Conservation (phyloP, 1,284 basidiomycete genomes). For the Sporisorium reilianum region DNA sequence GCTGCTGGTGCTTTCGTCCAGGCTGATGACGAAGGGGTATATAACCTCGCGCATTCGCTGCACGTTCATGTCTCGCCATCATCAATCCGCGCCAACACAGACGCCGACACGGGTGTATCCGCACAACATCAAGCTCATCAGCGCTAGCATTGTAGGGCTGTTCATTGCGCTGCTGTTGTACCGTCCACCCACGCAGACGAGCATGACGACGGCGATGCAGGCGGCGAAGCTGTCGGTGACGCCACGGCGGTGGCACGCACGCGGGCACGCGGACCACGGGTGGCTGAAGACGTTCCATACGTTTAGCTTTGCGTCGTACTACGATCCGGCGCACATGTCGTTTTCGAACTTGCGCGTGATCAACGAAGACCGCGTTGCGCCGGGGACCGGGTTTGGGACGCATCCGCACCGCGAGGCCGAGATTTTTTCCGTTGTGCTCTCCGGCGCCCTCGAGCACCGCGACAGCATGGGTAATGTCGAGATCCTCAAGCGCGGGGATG, state of each 20-base stretch:
- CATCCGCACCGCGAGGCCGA: slow-evolving; percentile 82
- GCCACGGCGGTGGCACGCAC: slow-evolving; percentile 39
- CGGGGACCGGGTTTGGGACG: slow-evolving; percentile 83
- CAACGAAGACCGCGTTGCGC: slow-evolving; percentile 89
- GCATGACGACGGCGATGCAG: slow-evolving; percentile 22
- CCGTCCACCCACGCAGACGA: no score
- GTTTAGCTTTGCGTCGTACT: slow-evolving; percentile 81
- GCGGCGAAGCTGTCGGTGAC: slow-evolving; percentile 31
- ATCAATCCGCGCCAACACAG: not conserved
- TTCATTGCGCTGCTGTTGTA: slow-evolving; percentile 1
- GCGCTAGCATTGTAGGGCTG: not conserved
- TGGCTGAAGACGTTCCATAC: slow-evolving; percentile 78
- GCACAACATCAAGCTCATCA: not conserved
- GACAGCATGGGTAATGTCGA: slow-evolving; percentile 90
- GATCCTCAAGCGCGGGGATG: slow-evolving; percentile 84
- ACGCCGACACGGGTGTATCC: no score
- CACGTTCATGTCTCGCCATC: not conserved
- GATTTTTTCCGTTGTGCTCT: slow-evolving; percentile 87
- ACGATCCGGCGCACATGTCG: slow-evolving; percentile 73
- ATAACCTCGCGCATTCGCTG: not conserved
- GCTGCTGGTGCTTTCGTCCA: not conserved
- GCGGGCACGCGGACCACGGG: slow-evolving; percentile 76
- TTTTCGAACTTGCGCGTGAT: slow-evolving; percentile 74
- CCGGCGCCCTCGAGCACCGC: slow-evolving; percentile 80
- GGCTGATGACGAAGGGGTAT: not conserved